Base-by-base conservation (phyloP, 2,329 filamentous ascomycete genomes). In the Diplodia scrobiculata region DNA sequence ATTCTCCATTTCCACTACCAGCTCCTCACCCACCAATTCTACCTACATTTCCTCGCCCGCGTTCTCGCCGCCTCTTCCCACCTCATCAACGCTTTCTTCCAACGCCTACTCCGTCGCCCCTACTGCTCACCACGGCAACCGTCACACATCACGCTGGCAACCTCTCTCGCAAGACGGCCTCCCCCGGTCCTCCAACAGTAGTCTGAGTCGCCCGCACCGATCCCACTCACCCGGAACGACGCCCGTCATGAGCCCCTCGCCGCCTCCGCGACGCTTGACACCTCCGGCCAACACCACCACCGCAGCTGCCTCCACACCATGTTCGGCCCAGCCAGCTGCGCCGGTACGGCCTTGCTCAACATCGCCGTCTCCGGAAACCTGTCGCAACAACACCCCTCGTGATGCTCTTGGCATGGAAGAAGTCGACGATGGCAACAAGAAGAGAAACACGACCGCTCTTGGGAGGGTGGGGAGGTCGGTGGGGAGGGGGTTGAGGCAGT, bases 81-180 rank as follows among this genome's bases (percentile, higher is more conserved):
- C 38, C 55, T 19, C 55, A 25, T 27, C 36, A 29, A 47, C 55
- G 10, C 13, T 59, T 17, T 32, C 38, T 6, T 29, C 58, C 17
- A 11, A 25, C 45, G 34, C 41, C 41, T 38, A 32, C 29, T 11
- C 14, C 14, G 3, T 9, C 25, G 4, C 38, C 38, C 17, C 32
- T 25, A 19, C 21, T 27, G 5, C 19, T 32, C 45, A 17, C 36
- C 38, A 5, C 11, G n/a, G 13, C 55, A 32, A 27, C 9, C 53
- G 10, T 11, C 32, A 2, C 10, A 9, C 14, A 36, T 1, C 27
- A 7, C 55, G 55, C 55, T 48, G 58, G 58, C 27, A 27, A n/a
- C 45, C 45, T 1, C 58, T 62, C 41, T 62, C 58, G 3, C 27
- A n/a, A n/a, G 14, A 62, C 58, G 58, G 58, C 10, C 58, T 62